These are phyloP conservation scores for Letharia columbiana DNA, from an alignment of 495 filamentous ascomycete species.

Conservation along the genomic window DNA sequence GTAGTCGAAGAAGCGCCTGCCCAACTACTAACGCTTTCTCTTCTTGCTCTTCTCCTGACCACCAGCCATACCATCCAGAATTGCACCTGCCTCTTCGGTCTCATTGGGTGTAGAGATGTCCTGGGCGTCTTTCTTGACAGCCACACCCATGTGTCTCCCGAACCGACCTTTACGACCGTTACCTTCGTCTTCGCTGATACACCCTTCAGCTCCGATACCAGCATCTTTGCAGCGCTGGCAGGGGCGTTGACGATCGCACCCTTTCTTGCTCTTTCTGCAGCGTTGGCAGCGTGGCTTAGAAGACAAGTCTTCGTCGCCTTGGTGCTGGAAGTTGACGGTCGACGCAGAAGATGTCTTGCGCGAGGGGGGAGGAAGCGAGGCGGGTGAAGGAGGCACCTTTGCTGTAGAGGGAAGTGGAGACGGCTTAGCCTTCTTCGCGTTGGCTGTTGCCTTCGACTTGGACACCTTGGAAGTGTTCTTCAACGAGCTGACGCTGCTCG, in stretches of 20 bases:
- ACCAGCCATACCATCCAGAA: conserved; percentile 27
- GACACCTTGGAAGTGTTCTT: conserved; percentile 38
- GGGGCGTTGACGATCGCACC: conserved; percentile 90
- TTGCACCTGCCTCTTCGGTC: conserved; percentile 28
- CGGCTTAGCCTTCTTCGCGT: conserved; percentile 51
- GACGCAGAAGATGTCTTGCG: conserved; percentile 74
- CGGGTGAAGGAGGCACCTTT: conserved; percentile 59
- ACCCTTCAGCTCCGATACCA: conserved; percentile 82
- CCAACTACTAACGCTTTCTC: conserved; percentile 52
- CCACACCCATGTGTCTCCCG: conserved; percentile 93
- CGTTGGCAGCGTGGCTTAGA: conserved; percentile 95
- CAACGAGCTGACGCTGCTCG: conserved; percentile 30
- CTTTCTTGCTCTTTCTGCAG: conserved; percentile 98
- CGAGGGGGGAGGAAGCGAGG: conserved; percentile 54
- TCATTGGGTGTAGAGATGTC: conserved; percentile 29
- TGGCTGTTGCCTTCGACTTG: conserved; percentile 35
- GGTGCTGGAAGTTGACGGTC: conserved; percentile 56
- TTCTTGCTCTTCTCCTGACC: conserved; percentile 59
- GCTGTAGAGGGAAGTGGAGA: conserved; percentile 29
- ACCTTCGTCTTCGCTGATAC: conserved; percentile 92
- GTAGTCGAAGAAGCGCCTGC: neutral
- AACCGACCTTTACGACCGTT: conserved; percentile 96
- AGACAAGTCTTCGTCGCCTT: conserved; percentile 82
- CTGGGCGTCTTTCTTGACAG: conserved; percentile 60
- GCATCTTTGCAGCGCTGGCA: conserved; percentile 94